Conservation (phyloP, 2,329 filamentous ascomycete genomes). For the Xylariales sp. region DNA sequence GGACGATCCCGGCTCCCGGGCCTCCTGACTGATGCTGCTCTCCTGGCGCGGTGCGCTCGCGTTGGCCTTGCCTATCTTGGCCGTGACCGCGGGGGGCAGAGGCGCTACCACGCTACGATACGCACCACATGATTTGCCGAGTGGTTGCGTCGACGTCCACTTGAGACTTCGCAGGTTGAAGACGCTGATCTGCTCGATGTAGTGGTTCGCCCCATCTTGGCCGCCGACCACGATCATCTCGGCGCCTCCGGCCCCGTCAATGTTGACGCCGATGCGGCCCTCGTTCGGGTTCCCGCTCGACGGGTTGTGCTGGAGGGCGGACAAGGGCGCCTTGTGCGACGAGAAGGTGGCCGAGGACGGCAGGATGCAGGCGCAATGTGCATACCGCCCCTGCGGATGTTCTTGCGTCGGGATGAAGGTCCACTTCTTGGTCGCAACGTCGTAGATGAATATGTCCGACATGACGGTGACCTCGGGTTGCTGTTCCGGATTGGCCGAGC, state of each 20-base stretch:
- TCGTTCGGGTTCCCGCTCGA: slow-evolving; percentile 79
- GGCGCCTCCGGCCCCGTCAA: slow-evolving; percentile 86
- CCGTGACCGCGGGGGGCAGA: slow-evolving; percentile 60
- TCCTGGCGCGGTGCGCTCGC: slow-evolving; percentile 37
- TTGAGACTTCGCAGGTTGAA: slow-evolving; percentile 94
- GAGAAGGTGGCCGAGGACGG: slow-evolving; percentile 85
- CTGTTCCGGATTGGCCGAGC: slow-evolving; percentile 48
- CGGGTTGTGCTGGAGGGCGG: slow-evolving; percentile 86
- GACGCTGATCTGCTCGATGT: slow-evolving; percentile 97
- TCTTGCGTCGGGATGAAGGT: slow-evolving; percentile 77
- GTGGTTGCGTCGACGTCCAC: slow-evolving; percentile 84
- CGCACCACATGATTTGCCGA: slow-evolving; percentile 91
- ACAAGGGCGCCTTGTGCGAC: slow-evolving; percentile 76
- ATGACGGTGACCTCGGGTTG: slow-evolving; percentile 91
- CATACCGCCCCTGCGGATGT: slow-evolving; percentile 87
- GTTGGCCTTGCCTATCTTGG: slow-evolving; percentile 61
- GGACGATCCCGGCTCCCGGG: slow-evolving; percentile 55
- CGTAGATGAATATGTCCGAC: slow-evolving; percentile 96
- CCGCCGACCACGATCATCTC: slow-evolving; percentile 98
- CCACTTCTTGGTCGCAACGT: slow-evolving; percentile 79
- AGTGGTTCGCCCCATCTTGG: slow-evolving; percentile 96
- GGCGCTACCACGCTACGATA: slow-evolving; percentile 94
- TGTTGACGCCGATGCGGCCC: slow-evolving; percentile 78
- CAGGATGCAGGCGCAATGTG: slow-evolving; percentile 89
- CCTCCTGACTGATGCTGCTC: slow-evolving; percentile 46